Evolutionary conservation across 2,329 filamentous ascomycete genomes (phyloP), one percentile per base, ranked within the genome.

Genomic region (Fusarium oligoseptatum): DNA sequence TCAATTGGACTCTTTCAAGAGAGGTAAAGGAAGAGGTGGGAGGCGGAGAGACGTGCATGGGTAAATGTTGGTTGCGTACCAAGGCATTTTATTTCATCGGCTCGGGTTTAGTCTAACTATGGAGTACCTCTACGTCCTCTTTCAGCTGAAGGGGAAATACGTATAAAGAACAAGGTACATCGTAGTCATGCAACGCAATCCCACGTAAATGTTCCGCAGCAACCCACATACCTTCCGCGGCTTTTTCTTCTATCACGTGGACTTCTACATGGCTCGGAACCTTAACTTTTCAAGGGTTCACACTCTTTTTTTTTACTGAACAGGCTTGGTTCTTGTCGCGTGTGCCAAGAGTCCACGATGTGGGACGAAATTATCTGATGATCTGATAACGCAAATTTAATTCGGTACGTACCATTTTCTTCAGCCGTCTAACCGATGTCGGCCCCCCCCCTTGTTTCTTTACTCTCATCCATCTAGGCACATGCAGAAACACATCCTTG

Each of bases 341-440:
- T 32, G 27, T 43, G 41, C 24, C 60, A 45, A 56, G 45, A 43
- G 48, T 36, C 61, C 68, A 64, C 61, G 52, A 67, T 70, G 70
- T 70, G 64, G 64, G 60, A 36, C 39, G 43, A 22, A 22, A 77
- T 78, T 81, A 82, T 82, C 81, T 76, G 81, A 82, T 82, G 72
- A 82, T 82, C 80, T 78, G 81, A 82, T 82, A 81, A 82, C 52
- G n/a, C 22, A 22, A 60, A 29, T 22, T 22, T 39, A 29, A 20
- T 36, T 37, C 17, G 39, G 58, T 68, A 39, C 60, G 22, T 43
- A 64, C 17, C 14, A 12, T 15, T 22, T 48, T 27, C 27, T 48
- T 17, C 27, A 34, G 45, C 45, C 45, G 24, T n/a, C 45, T 24
- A 64, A 56, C 64, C 68, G 68, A 64, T 70, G 52, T 70, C 64